Base-by-base conservation (phyloP, 768 basidiomycete genomes). In the Leucocoprinus sp. region DNA sequence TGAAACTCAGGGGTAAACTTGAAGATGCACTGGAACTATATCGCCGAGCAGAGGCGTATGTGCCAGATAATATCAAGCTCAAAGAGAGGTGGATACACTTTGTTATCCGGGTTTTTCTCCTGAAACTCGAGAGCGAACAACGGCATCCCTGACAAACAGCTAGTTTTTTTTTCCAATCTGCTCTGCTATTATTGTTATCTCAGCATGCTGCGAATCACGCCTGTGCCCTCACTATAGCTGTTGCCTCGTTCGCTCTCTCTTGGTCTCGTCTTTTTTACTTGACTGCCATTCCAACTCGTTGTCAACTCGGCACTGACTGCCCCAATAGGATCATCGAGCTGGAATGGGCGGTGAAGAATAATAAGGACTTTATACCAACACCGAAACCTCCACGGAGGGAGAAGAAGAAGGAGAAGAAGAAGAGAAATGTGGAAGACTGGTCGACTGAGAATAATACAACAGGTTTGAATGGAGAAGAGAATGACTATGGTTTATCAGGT, bases 81-180 rank as follows among this genome's bases (percentile, higher is more conserved):
- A 78, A 81, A 75, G 85, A 86, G 72, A 84, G 89, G 89, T 90
- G 74, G 75, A 80, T 80, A 71, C 72, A 77, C 69, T 82, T 80
- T 62, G 64, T 82, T 62, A 62, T 80, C 59, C 67, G 78, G 62
- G 73, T 82, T 59, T 81, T 80, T 58, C 64, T 80, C 60, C 72
- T 72, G 70, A 71, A 71, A 63, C 38, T 47, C 23, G 45, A 47
- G 29, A 29, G 23, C 22, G 45, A 47, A 41, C 45, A 39, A 41
- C 45, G 45, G 28, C 15, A 54, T 75, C 59, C 74, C 71, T 43
- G 60, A 59, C 50, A 53, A 57, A 56, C 31, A 34, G 17, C 14
- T 24, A 11, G 31, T 31, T 31, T 31, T 4, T 31, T 31, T 33
- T 9, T 22, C 15, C 9, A 50, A 56, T 57, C 60, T 42, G 8